Evolutionary conservation across 179 eudicot species (phyloP), one percentile per base, ranked within the genome.

Genomic region (Dionaea muscipula): DNA sequence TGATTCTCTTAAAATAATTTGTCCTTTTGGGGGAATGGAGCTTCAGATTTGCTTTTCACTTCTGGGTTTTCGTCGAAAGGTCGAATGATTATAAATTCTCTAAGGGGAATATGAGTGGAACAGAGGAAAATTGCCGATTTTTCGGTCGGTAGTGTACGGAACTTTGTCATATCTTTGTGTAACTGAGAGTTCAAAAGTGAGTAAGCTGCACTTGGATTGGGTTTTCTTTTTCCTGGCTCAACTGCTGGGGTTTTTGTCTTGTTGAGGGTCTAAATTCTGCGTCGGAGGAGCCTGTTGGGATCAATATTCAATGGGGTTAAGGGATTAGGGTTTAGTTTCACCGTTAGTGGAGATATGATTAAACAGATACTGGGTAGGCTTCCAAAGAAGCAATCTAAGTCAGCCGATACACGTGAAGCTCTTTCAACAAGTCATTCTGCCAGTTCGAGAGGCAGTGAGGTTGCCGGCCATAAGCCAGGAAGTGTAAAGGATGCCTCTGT

Each of bases 321-420:
- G 55, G 44, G 54, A 31, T 33, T 20, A 47, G 26, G 31, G 39
- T 56, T 51, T 47, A 22, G 18, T 66, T 47, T 19, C 35, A 26
- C 47, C 47, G 48, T 58, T 55, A 26, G 45, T 35, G 31, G 55
- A 61, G 59, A 31, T 56, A 74, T 74, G 79, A 74, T 74, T 44
- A 74, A 74, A 49, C 70, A 74, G 51, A 70, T 74, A 28, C 64
- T 74, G 31, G 75, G 75, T 47, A 74, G 75, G 79, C 79, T 75
- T 64, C 79, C 79, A 7, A 75, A 71, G 72, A 75, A 75, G 79
- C 67, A 72, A 21, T 71, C 75, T 53, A 75, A 75, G 62, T 68
- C 73, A 22, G 61, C 51, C 26, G 75, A 74, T 56, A 57, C 54
- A 28, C 75, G 70, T 7, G 72, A 70, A 46, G 45, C 43, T 51